Base-by-base conservation (phyloP, 176 grass and related monocot genomes). In the Paspalum vaginatum region DNA sequence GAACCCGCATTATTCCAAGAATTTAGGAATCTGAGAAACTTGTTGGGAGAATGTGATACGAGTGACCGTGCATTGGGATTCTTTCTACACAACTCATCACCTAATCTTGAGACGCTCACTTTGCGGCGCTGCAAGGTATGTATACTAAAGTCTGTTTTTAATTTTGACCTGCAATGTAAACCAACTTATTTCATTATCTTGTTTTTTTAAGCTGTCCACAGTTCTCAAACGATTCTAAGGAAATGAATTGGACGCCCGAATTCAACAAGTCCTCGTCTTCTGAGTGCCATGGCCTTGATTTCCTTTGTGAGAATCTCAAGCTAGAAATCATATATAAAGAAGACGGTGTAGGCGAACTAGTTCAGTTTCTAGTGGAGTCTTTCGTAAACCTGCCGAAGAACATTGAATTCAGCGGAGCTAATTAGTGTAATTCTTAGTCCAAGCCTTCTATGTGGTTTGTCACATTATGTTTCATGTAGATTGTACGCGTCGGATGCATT, bases 241-340 rank as follows among this genome's bases (percentile, higher is more conserved):
- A 51, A 27, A 72, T 52, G 24, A 72, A 51, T 18, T 4, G 25
- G 37, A 6, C 5, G 0, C 5, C 26, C 26, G 20, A 1, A 7
- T 4, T n/a, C 9, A 53, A 53, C 24, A 53, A 39, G 27, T 12
- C 8, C 45, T 52, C 50, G n/a, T 40, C 70, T 53, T 72, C 49
- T 38, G 26, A 3, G 25, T 5, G 32, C 27, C 0, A 2, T 39
- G 26, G 26, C 8, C 25, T 73, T 49, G 27, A 73, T 54, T 12
- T 73, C 2, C 16, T n/a, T 5, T 73, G 70, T 54, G 48, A 54
- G 70, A 54, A 51, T 16, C 70, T 73, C 49, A 73, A 54, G 70
- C 25, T 73, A 54, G 70, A 73, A 73, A 54, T 73, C 70, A 72
- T 52, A 52, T 52, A 52, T 51, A 9, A 5, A 37, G n/a, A n/a